Conservation (phyloP, 768 basidiomycete genomes). For the Boletus pseudopeckii region DNA sequence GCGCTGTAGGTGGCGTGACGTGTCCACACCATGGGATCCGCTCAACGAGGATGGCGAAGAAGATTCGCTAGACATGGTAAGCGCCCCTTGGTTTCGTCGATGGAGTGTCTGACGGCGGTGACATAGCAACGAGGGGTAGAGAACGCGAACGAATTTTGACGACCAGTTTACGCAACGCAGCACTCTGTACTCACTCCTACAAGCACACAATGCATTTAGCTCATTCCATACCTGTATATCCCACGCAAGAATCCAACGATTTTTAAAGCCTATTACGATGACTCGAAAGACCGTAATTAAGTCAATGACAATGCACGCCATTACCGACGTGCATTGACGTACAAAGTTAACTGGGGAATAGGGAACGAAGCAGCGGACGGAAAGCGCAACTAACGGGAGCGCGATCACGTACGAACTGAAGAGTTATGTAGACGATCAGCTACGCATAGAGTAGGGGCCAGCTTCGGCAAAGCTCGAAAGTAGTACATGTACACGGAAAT, state of each 20-base stretch:
- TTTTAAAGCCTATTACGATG: neutral
- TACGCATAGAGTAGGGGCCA: slow-evolving; percentile 23
- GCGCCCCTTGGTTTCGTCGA: neutral
- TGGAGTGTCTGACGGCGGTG: neutral
- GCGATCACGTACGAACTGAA: slow-evolving; percentile 6
- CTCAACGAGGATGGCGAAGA: slow-evolving; percentile 25
- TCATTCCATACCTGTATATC: neutral
- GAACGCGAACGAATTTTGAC: neutral
- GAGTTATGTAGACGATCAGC: slow-evolving; percentile 11
- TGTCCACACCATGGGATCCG: slow-evolving; percentile 18
- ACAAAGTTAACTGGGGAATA: neutral
- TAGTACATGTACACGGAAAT: slow-evolving; percentile 33
- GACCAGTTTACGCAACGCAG: too few relatives aligned
- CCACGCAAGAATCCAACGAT: neutral
- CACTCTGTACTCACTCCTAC: neutral
- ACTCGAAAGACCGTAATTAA: neutral
- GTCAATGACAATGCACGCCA: neutral
- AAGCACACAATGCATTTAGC: neutral
- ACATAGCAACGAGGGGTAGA: neutral
- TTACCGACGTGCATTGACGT: neutral
- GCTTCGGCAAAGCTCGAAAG: neutral
- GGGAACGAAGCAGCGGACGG: slow-evolving; percentile 5
- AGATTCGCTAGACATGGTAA: slow-evolving; percentile 16
- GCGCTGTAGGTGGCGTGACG: slow-evolving; percentile 24
- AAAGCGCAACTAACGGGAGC: slow-evolving; percentile 6